phyloP scores from a whole-genome alignment of 2,329 filamentous ascomycete species.

The Zelopaecilomyces penicillatus region DNA sequence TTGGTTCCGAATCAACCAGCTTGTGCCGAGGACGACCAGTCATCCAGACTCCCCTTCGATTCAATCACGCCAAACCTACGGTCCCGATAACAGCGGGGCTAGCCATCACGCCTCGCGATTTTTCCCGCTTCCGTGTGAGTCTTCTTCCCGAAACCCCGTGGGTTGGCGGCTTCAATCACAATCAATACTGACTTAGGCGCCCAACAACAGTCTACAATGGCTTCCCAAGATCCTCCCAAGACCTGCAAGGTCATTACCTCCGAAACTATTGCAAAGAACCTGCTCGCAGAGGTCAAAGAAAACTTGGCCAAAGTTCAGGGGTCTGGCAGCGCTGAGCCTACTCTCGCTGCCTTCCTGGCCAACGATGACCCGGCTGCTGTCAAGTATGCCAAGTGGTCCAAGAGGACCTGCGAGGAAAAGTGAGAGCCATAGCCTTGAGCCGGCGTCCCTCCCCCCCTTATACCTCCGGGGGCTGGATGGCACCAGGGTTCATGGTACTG shows the following conservation, averaged over 20 bases:
- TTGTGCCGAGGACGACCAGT: no score
- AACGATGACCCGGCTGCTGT: slow-evolving; percentile 84
- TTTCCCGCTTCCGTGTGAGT: no score
- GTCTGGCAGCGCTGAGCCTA: slow-evolving; percentile 48
- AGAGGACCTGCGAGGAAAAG: slow-evolving; percentile 95
- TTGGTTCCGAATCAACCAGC: no score
- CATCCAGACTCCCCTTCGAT: no score
- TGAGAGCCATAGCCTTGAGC: slow-evolving; percentile 40
- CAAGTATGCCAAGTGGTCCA: slow-evolving; percentile 95
- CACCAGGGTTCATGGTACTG: slow-evolving; percentile 3
- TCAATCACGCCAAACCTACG: no score
- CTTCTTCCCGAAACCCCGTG: no score
- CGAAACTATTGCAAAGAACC: slow-evolving; percentile 72
- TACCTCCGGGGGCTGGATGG: not conserved
- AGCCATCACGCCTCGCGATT: no score
- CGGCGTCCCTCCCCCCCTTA: not conserved
- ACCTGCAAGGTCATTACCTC: slow-evolving; percentile 92
- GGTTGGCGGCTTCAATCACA: no score
- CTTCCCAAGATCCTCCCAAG: slow-evolving; percentile 38
- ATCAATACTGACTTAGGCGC: no score
- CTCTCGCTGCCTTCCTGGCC: slow-evolving; percentile 83
- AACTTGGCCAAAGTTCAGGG: slow-evolving; percentile 64
- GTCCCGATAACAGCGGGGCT: no score
- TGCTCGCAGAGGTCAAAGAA: slow-evolving; percentile 70
- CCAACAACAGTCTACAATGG: slow-evolving; percentile 15